Evolutionary conservation across 1,284 basidiomycete genomes (phyloP).

Genomic region (Trametes polyzona): DNA sequence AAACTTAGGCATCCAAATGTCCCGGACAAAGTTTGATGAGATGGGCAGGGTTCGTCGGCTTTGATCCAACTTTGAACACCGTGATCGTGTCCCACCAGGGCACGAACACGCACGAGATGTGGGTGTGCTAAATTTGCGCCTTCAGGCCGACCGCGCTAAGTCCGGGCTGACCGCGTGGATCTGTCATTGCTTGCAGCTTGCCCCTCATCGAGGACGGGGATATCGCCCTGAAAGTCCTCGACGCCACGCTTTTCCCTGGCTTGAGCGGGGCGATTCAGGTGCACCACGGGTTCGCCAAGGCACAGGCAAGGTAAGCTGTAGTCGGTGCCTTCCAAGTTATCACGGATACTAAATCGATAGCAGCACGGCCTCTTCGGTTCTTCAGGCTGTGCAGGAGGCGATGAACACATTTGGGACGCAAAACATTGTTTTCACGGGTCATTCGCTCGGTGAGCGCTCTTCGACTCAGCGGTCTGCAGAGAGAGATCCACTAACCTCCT

Average conservation of each 20-base stretch:
- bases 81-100: constrained; percentile 59
- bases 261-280: constrained; percentile 50
- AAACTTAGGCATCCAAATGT: neutral
- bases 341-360: neutral
- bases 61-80: constrained; percentile 42
- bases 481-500: neutral
- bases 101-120: constrained; percentile 53
- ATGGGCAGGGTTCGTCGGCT: constrained; percentile 48
- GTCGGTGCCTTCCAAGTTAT: neutral
- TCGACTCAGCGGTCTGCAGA: neutral
- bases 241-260: constrained; percentile 61
- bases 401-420: constrained; percentile 34
- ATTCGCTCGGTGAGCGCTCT: constrained; percentile 42
- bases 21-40: neutral
- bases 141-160: no score
- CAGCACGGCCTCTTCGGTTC: constrained; percentile 40
- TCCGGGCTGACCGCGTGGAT: no score
- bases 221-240: constrained; percentile 43
- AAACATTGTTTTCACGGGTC: constrained; percentile 42
- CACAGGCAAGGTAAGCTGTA: constrained; percentile 52
- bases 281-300: constrained; percentile 59
- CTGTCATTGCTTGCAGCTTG: constrained; percentile 39
- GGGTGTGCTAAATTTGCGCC: constrained; percentile 15
- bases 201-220: constrained; percentile 58
- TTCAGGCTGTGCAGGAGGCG: constrained; percentile 41